Base-by-base conservation (phyloP, 2,329 filamentous ascomycete genomes). In the Penicillium polonicum region DNA sequence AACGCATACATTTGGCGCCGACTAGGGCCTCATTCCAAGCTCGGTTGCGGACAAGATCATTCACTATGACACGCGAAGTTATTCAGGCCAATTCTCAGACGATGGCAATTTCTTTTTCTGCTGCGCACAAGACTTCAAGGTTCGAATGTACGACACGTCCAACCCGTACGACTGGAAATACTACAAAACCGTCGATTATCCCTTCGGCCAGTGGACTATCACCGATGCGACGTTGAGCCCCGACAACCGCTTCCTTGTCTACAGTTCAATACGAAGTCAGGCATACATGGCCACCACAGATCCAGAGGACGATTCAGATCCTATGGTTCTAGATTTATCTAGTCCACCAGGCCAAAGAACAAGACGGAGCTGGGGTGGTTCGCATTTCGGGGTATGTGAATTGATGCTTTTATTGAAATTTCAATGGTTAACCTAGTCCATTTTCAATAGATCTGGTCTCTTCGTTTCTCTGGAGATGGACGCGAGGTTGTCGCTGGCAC, bases 81-180 rank as follows among this genome's bases (percentile, higher is more conserved):
- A 97, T 70, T 96, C 91, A 3, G 94, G 94, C 1, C 93, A 97
- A 71, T 99, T 97, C 72, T 96, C 91, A 0, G 90, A 95, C 63
- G 94, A 99, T 67, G 94, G 94, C 27, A 96, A 96, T 74, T 97
- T 97, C 79, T 97, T 97, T 79, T 97, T 93, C 72, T 88, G 89
- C 6, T 94, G 90, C 69, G 89, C 89, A 10, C 91, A 97, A 74
- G 92, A 97, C 74, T 96, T 96, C 78, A 89, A 87, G 65, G 92
- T 99, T 10, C 88, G 92, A 52, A 92, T 99, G 90, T 99, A 97
- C 75, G 93, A 97, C 73, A 97, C 94, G 0, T 92, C 90, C 2
- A 96, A 97, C 66, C 92, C 93, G 0, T 96, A 94, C 74, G 85
- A 92, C 63, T 99, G 94, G 94, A 89, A 88, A 72, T 92, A 96